Percentiles rank a stretch among this genome's conserved stretches.
These are phyloP conservation scores for Choricystis sp. DNA, from an alignment of 139 green algal genomes.

Conservation along the genomic window DNA sequence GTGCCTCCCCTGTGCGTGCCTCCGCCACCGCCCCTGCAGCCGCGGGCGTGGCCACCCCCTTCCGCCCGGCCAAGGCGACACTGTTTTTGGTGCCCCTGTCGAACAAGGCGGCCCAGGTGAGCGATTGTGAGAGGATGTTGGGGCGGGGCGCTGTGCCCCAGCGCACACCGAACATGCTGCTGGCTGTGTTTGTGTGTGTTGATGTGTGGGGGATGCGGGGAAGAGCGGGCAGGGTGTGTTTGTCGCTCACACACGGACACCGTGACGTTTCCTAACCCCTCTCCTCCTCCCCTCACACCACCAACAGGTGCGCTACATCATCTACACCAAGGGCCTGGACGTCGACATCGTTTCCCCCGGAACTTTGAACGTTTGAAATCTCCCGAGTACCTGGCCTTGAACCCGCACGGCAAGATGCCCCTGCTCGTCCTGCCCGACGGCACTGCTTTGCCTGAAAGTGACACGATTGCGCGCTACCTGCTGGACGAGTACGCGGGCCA, in stretches of 20 bases:
- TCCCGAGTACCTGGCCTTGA: constrained; percentile 12
- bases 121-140: too few species aligned
- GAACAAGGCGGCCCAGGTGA: too few species aligned
- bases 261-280: too few species aligned
- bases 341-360: constrained; percentile 30
- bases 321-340: constrained; percentile 47
- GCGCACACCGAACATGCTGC: too few species aligned
- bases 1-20: background rate
- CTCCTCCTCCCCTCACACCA: too few species aligned
- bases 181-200: too few species aligned
- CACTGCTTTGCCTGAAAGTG: constrained; percentile 18
- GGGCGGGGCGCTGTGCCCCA: too few species aligned
- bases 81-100: too few species aligned
- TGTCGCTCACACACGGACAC: too few species aligned
- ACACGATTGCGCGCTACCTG: constrained; percentile 57
- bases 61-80: constrained; percentile 15
- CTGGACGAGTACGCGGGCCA: constrained; percentile 34
- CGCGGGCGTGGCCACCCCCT: background rate
- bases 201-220: too few species aligned
- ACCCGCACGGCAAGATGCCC: constrained; percentile 52
- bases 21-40: background rate
- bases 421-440: constrained; percentile 45
- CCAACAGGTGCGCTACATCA: constrained; percentile 33
- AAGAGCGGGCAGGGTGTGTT: too few species aligned
- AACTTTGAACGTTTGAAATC: constrained; percentile 36